phyloP scores from a whole-genome alignment of 257 asterid genomes.

The Nicotiana knightiana region DNA sequence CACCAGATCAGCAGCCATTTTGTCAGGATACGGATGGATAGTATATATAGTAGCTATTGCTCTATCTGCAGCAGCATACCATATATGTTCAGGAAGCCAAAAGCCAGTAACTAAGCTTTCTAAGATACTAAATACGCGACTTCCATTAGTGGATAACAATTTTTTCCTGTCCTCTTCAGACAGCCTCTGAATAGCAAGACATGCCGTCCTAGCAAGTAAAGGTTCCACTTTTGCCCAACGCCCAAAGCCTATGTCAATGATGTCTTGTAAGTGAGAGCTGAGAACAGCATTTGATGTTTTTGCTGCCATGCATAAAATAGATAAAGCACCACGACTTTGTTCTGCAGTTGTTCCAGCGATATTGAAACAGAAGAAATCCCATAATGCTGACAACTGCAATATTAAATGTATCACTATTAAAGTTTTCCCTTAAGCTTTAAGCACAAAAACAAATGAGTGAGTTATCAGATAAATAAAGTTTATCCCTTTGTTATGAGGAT shows the following conservation, averaged over 20 bases:
- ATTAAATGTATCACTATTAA: conserved; percentile 10
- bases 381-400: conserved; percentile 80
- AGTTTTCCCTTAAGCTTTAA: conserved; percentile 1
- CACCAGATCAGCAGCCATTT: conserved; percentile 60
- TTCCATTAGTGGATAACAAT: conserved; percentile 58
- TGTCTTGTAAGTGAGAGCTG: conserved; percentile 85
- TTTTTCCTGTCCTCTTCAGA: conserved; percentile 84
- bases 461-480: neutral
- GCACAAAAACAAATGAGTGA: conserved; percentile 1
- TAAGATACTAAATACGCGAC: conserved; percentile 64
- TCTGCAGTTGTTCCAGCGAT: conserved; percentile 81
- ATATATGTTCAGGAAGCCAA: conserved; percentile 68
- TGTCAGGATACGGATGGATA: conserved; percentile 89
- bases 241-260: conserved; percentile 94
- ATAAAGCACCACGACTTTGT: conserved; percentile 95
- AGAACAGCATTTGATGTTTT: conserved; percentile 65
- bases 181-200: conserved; percentile 75
- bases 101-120: conserved; percentile 60
- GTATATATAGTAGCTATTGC: conserved; percentile 72
- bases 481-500: neutral
- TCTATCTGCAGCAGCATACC: conserved; percentile 92
- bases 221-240: conserved; percentile 97
- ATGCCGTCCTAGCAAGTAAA: conserved; percentile 91
- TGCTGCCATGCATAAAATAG: conserved; percentile 93
- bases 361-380: conserved; percentile 98